These are phyloP conservation scores for Huntiella decipiens DNA, from an alignment of 2,329 filamentous ascomycete species.

Conservation along the genomic window DNA sequence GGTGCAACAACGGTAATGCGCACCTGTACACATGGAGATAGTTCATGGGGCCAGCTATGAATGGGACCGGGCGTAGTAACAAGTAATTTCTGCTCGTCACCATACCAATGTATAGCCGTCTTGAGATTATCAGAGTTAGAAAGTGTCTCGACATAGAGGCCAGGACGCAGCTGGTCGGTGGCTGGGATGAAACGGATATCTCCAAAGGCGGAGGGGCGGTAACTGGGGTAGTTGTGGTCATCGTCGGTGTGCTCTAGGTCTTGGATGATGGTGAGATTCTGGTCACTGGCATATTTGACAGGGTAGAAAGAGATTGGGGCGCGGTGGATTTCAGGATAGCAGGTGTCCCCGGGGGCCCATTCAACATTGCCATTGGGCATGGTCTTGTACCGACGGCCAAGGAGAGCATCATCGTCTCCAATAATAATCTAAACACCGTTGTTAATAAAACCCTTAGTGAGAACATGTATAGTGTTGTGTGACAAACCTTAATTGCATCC, in stretches of 20 bases:
- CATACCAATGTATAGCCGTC: not conserved
- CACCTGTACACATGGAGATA: constrained; percentile 1
- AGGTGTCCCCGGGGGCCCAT: constrained; percentile 1
- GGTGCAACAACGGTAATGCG: not conserved
- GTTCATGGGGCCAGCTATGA: not conserved
- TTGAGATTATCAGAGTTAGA: not conserved
- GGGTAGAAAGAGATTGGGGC: not conserved
- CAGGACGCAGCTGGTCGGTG: not conserved
- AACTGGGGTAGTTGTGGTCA: not conserved
- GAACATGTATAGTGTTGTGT: not conserved
- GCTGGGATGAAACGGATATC: not conserved
- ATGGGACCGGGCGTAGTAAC: not conserved
- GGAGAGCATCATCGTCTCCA: not conserved
- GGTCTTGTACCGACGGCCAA: not conserved
- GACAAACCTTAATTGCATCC: not conserved
- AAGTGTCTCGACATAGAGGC: not conserved
- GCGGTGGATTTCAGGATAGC: not conserved
- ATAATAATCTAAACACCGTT: not conserved
- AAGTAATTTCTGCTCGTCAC: not conserved
- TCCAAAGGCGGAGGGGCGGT: not conserved
- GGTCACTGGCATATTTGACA: not conserved
- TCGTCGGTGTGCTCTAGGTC: not conserved
- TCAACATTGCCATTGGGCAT: not conserved
- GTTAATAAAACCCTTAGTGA: not conserved
- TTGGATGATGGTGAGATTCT: constrained; percentile 1